phyloP scores from a whole-genome alignment of 306 rosid genomes.

The Pyrus bretschneideri region DNA sequence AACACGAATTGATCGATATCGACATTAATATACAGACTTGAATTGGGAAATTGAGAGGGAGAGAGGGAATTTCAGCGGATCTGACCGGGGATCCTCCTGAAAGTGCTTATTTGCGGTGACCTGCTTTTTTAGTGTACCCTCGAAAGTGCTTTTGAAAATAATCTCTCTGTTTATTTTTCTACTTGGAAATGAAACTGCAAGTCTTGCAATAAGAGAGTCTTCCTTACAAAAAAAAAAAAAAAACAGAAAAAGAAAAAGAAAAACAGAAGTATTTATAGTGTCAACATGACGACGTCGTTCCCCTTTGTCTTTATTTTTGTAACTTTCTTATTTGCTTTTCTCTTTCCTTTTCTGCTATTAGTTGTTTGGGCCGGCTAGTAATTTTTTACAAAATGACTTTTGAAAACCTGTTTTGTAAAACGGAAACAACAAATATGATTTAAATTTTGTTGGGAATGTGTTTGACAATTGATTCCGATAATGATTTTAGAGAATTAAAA shows the following conservation, averaged over 20 bases:
- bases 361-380: too few species aligned
- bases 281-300: background rate
- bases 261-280: background rate
- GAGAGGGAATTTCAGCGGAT: constrained; percentile 29
- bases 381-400: too few species aligned
- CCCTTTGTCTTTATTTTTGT: background rate
- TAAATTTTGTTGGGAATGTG: too few species aligned
- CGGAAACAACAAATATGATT: too few species aligned
- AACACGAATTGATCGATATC: background rate
- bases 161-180: background rate
- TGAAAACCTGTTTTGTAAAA: too few species aligned
- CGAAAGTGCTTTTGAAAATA: background rate
- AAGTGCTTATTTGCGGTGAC: constrained; percentile 25
- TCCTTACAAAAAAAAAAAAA: background rate
- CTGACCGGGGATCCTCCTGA: constrained; percentile 61
- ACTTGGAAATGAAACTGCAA: background rate
- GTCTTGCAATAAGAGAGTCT: background rate
- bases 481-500: too few species aligned
- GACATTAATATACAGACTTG: background rate
- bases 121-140: constrained; percentile 18
- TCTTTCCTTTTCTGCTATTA: background rate
- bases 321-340: background rate
- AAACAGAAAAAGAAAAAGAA: background rate
- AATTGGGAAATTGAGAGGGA: background rate
- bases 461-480: too few species aligned